These are phyloP conservation scores for Adiantum capillusveneris DNA, from an alignment of 75 land plant genomes.

Conservation along the genomic window DNA sequence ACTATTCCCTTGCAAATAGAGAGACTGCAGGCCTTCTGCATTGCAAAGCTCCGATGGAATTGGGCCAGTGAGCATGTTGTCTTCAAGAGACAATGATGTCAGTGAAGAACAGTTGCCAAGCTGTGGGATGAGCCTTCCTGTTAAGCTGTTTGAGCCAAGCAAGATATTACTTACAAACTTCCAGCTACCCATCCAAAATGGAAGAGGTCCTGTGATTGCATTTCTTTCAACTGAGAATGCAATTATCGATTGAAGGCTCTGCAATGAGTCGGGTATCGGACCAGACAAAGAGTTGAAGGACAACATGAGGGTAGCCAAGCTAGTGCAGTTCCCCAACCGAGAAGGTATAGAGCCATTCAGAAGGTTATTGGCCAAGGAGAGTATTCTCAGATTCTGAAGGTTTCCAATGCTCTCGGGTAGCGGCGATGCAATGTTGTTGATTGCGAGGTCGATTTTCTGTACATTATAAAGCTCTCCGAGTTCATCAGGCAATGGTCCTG, in stretches of 20 bases:
- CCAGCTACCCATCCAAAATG: slow-evolving; percentile 20
- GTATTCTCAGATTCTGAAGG: slow-evolving; percentile 25
- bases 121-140: slow-evolving; percentile 5
- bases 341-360: slow-evolving; percentile 30
- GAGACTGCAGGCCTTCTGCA: background rate
- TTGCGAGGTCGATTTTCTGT: slow-evolving; percentile 32
- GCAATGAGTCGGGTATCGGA: slow-evolving; percentile 28
- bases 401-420: slow-evolving; percentile 31
- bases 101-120: slow-evolving; percentile 4
- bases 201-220: slow-evolving; percentile 9
- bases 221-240: slow-evolving; percentile 16
- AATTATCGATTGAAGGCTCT: slow-evolving; percentile 7
- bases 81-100: background rate
- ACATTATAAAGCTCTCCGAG: slow-evolving; percentile 25
- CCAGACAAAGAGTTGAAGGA: slow-evolving; percentile 30
- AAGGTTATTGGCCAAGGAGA: slow-evolving; percentile 24
- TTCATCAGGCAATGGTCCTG: slow-evolving; percentile 24
- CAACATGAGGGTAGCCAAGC: slow-evolving; percentile 30
- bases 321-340: slow-evolving; percentile 27
- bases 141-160: slow-evolving; percentile 11
- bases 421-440: slow-evolving; percentile 29
- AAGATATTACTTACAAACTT: background rate
- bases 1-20: slow-evolving; percentile 5
- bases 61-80: slow-evolving; percentile 1
- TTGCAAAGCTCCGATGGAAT: slow-evolving; percentile 13